phyloP scores from a whole-genome alignment of 306 rosid genomes.

The Albizia julibrissin region DNA sequence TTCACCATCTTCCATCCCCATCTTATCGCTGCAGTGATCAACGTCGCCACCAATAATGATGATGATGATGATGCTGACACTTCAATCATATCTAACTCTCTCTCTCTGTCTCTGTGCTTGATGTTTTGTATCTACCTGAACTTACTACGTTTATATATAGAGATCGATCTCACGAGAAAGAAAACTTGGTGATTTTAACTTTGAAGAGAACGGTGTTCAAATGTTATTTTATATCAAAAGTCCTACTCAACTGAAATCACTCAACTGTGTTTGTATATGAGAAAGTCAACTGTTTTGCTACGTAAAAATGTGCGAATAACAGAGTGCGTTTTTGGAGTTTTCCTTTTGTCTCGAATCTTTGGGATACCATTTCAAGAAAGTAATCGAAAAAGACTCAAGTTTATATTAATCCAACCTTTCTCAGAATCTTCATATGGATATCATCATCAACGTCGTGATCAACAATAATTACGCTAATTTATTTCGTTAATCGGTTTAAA shows the following conservation, averaged over 20 bases:
- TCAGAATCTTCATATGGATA: not conserved
- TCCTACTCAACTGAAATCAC: not conserved
- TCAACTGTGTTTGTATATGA: not conserved
- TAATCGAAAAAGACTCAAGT: not conserved
- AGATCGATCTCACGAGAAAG: not conserved
- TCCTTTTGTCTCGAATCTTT: not conserved
- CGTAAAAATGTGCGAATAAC: not conserved
- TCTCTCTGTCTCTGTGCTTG: not conserved
- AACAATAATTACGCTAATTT: not conserved
- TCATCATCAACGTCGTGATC: not conserved
- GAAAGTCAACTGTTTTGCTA: not conserved
- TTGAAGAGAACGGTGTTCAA: not conserved
- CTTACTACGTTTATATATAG: not conserved
- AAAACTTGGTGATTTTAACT: not conserved
- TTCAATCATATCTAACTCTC: not conserved
- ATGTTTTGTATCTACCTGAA: not conserved
- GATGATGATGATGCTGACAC: not conserved
- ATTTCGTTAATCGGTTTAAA: not conserved
- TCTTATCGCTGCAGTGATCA: not conserved
- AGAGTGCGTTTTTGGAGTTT: not conserved
- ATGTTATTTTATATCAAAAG: not conserved
- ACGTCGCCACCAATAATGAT: not conserved
- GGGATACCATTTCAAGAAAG: not conserved
- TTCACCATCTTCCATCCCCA: conserved; percentile 48
- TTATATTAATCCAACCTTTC: not conserved